Conservation (phyloP, 1,284 basidiomycete genomes). For the Apiotrichum akiyoshidainum region DNA sequence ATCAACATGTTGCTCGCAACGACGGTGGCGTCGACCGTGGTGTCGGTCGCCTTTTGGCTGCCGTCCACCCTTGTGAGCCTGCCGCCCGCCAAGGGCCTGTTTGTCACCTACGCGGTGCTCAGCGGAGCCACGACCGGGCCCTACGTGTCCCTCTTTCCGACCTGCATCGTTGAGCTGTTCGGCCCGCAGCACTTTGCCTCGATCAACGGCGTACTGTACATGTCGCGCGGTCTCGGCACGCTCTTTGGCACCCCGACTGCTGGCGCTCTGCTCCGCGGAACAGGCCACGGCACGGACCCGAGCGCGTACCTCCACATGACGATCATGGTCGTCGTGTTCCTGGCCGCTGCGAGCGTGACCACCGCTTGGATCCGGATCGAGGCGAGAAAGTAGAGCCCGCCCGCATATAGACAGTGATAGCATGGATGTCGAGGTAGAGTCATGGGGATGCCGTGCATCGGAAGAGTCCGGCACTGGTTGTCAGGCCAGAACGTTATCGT, state of each 20-base stretch:
- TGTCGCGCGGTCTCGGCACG: slow-evolving; percentile 29
- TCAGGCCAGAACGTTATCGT: too few species aligned
- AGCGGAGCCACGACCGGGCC: slow-evolving; percentile 30
- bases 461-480: too few species aligned
- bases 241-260: slow-evolving; percentile 34
- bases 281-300: background rate
- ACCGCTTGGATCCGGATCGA: slow-evolving; percentile 19
- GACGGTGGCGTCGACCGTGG: slow-evolving; percentile 31
- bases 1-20: slow-evolving; percentile 44
- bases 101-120: slow-evolving; percentile 31
- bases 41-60: slow-evolving; percentile 34
- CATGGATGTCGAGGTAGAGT: too few species aligned
- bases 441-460: too few species aligned
- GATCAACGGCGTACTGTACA: slow-evolving; percentile 36
- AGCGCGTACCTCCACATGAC: slow-evolving; percentile 13
- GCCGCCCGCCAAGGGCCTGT: slow-evolving; percentile 22
- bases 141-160: slow-evolving; percentile 39
- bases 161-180: slow-evolving; percentile 36
- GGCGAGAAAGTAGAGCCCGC: background rate
- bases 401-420: too few species aligned
- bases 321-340: slow-evolving; percentile 18
- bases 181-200: slow-evolving; percentile 35
- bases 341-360: slow-evolving; percentile 10
- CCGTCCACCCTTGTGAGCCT: slow-evolving; percentile 22
- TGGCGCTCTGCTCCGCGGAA: slow-evolving; percentile 17